Base-by-base conservation (phyloP, 1,139 yeast species). In the Candida sanyaensis region DNA sequence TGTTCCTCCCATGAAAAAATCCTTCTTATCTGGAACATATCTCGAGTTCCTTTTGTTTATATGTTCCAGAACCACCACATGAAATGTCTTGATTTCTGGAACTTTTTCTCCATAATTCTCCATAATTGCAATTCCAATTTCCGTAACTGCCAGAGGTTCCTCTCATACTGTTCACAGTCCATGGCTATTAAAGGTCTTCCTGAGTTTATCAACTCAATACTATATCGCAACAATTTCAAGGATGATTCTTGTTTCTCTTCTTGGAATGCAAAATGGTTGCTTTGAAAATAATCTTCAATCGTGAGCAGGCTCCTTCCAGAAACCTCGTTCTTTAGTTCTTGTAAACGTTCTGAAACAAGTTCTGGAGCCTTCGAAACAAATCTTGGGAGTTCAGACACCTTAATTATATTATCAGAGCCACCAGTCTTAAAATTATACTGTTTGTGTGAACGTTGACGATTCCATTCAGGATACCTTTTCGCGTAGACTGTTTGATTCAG, bases 121-220 rank as follows among this genome's bases (percentile, higher is more conserved):
- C 59, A 81, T 85, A 3, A 87, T 73, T 0, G 88, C 74, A 8
- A 88, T 64, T 2, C 96, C 95, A 43, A 87, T 75, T 59, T 88
- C 96, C 0, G 89, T 86, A 26, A 88, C 71, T 27, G 69, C 59
- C 29, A 65, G 59, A 8, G 64, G 69, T 50, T 73, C 63, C 66
- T 60, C 56, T 87, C 96, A 66, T 71, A 83, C 9, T 87, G 85
- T 62, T 88, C 95, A 17, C 85, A 72, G 60, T 88, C 96, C 29
- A 88, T 65, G 10, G 86, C 74, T 17, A 86, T 66, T 17, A 84
- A 64, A 0, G 78, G 75, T 29, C 69, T 61, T 17, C 67, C 60
- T 6, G 63, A 56, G 45, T 66, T 67, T 1, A 73, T 66, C 32
- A 56, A 48, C 11, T 60, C 54, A 62, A 76, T 65, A 37, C 62